phyloP scores from a whole-genome alignment of 148 eudicot species.

The Amaranthus cruentus region DNA sequence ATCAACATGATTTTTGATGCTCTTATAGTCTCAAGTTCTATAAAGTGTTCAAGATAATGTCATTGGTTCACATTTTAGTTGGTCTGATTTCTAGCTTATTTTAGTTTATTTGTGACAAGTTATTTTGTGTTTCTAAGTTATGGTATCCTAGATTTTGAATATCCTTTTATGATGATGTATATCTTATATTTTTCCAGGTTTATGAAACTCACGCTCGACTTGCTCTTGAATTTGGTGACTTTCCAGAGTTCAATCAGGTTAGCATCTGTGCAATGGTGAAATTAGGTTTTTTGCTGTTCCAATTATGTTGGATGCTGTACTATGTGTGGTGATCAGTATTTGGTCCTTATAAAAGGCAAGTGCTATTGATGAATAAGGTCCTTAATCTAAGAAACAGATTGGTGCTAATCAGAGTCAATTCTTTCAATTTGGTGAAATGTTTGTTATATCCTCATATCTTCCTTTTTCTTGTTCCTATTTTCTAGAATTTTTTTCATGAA shows the following conservation, averaged over 20 bases:
- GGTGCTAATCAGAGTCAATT: background rate
- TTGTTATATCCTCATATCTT: background rate
- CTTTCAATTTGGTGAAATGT: too few species aligned
- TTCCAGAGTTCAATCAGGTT: constrained; percentile 94
- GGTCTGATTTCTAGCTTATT: background rate
- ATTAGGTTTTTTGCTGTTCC: background rate
- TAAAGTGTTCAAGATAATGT: background rate
- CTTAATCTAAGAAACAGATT: background rate
- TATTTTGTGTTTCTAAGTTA: background rate
- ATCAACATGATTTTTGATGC: background rate
- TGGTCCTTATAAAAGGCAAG: background rate
- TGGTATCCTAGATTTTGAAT: background rate
- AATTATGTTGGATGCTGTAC: background rate
- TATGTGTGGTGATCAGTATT: background rate
- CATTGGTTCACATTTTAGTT: background rate
- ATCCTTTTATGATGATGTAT: background rate
- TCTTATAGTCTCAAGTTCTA: background rate
- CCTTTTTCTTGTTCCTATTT: background rate
- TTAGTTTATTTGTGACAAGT: background rate
- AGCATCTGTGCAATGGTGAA: constrained; percentile 12
- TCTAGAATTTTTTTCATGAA: background rate
- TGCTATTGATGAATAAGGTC: background rate
- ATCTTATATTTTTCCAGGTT: constrained; percentile 43
- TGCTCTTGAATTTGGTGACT: constrained; percentile 91
- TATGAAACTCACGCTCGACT: constrained; percentile 97